Percentiles rank a stretch among this genome's conserved stretches.
These are phyloP conservation scores for Aspergillus cavernicola DNA, from an alignment of 495 filamentous ascomycete genomes.

Conservation along the genomic window DNA sequence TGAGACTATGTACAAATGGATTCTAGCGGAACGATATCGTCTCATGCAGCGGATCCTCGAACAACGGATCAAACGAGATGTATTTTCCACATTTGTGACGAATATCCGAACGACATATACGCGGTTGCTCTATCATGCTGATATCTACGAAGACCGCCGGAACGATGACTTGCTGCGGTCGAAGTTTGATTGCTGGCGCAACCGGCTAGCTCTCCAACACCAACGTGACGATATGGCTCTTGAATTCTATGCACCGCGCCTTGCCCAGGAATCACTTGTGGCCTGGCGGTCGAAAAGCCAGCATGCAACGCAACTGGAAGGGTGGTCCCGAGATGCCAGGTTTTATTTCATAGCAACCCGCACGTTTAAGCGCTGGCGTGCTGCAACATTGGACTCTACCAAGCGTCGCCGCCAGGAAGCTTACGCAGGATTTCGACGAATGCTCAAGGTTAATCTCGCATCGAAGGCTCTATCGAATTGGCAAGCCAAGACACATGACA, in stretches of 20 bases:
- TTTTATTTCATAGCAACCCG: constrained; percentile 58
- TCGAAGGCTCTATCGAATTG: constrained; percentile 42
- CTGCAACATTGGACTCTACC: constrained; percentile 45
- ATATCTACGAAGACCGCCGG: constrained; percentile 32
- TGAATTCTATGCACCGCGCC: constrained; percentile 50
- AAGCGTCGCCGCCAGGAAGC: constrained; percentile 55
- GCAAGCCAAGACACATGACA: constrained; percentile 37
- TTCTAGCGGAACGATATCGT: constrained; percentile 50
- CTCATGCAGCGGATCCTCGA: constrained; percentile 52
- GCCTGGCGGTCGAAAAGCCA: constrained; percentile 44
- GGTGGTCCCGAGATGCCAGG: constrained; percentile 51
- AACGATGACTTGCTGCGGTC: constrained; percentile 31
- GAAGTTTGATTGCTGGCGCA: constrained; percentile 43
- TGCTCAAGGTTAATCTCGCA: constrained; percentile 56
- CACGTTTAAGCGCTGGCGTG: constrained; percentile 53
- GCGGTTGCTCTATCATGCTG: constrained; percentile 35
- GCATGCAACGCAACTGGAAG: constrained; percentile 47
- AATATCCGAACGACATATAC: constrained; percentile 38
- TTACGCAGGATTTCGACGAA: constrained; percentile 56
- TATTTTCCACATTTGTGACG: constrained; percentile 40
- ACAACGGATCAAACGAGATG: constrained; percentile 44
- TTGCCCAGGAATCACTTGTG: constrained; percentile 45
- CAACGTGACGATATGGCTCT: constrained; percentile 49
- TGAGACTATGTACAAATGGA: constrained; percentile 62
- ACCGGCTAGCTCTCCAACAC: constrained; percentile 37